Evolutionary conservation across 2,329 filamentous ascomycete genomes (phyloP).

Genomic region (Paecilomyces niveus): DNA sequence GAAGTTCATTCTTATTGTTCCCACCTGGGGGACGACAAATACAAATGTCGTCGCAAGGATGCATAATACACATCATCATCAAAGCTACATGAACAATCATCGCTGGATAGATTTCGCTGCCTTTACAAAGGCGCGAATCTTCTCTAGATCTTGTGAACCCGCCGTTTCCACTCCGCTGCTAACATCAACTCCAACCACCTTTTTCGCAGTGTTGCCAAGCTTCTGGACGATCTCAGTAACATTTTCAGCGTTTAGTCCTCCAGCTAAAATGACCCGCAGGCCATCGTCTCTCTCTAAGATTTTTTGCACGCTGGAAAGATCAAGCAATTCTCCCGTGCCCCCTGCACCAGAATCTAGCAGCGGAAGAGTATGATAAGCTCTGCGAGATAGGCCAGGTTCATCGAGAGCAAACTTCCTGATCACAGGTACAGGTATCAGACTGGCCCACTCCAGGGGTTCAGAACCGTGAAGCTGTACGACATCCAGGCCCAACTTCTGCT

Average conservation of each 20-base stretch:
- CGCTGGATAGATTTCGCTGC: conserved; percentile 54
- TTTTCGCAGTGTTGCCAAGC: conserved; percentile 53
- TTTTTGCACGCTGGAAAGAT: conserved; percentile 61
- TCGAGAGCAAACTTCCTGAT: conserved; percentile 76
- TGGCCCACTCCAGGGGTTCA: conserved; percentile 89
- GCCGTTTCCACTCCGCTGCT: conserved; percentile 87
- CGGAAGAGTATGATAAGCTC: conserved; percentile 77
- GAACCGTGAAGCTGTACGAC: conserved; percentile 87
- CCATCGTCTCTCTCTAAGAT: conserved; percentile 61
- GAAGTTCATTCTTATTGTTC: not conserved
- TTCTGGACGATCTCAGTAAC: conserved; percentile 59
- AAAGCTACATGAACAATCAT: conserved; percentile 11
- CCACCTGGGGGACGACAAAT: not conserved
- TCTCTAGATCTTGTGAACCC: conserved; percentile 71
- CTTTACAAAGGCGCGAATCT: conserved; percentile 73
- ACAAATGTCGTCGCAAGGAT: not conserved
- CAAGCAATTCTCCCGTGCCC: conserved; percentile 70
- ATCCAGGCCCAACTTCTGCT: conserved; percentile 70
- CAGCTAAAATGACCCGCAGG: conserved; percentile 74
- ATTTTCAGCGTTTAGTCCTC: conserved; percentile 75
- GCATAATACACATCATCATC: not conserved
- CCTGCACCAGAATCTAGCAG: conserved; percentile 83
- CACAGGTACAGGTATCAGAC: conserved; percentile 83
- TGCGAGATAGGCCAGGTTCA: conserved; percentile 61
- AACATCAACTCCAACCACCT: conserved; percentile 79